Evolutionary conservation across 2,329 filamentous ascomycete genomes (phyloP).

Genomic region (Stagonosporopsis chrysanthemi): DNA sequence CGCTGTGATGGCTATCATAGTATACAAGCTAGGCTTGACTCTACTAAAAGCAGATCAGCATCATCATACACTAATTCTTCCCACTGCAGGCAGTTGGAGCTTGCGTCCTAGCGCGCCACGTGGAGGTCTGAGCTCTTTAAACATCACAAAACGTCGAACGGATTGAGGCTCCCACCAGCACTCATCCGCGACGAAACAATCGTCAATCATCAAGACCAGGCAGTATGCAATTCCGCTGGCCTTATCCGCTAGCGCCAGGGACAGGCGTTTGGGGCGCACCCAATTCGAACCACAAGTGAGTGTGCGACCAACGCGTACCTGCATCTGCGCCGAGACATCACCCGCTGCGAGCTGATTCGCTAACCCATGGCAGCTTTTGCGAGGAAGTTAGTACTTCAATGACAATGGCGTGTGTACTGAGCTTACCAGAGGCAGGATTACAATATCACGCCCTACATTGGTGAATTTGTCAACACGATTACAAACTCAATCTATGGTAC

Average conservation of each 20-base stretch:
- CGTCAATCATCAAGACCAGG: not conserved
- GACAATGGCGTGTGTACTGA: not conserved
- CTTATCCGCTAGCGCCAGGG: conserved; percentile 31
- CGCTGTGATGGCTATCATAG: too few relatives aligned
- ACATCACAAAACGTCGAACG: conserved; percentile 10
- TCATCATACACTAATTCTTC: not conserved
- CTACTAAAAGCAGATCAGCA: too few relatives aligned
- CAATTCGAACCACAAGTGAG: conserved; percentile 47
- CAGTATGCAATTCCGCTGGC: conserved; percentile 37
- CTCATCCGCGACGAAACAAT: not conserved
- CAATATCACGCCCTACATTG: conserved; percentile 60
- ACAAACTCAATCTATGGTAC: conserved; percentile 61
- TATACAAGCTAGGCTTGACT: too few relatives aligned
- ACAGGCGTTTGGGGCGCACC: conserved; percentile 36
- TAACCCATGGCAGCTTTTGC: conserved; percentile 43
- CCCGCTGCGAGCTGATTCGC: conserved; percentile 9
- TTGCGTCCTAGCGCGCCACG: conserved; percentile 22
- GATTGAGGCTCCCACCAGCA: not conserved
- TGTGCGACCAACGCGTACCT: conserved; percentile 17
- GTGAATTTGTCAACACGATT: conserved; percentile 62
- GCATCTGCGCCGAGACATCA: conserved; percentile 11
- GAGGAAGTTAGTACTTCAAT: conserved; percentile 34
- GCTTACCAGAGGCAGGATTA: conserved; percentile 57
- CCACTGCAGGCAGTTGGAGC: not conserved
- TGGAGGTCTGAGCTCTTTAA: conserved; percentile 19